Evolutionary conservation across 2,329 filamentous ascomycete genomes (phyloP).

Genomic region (Mariannaea sp.): DNA sequence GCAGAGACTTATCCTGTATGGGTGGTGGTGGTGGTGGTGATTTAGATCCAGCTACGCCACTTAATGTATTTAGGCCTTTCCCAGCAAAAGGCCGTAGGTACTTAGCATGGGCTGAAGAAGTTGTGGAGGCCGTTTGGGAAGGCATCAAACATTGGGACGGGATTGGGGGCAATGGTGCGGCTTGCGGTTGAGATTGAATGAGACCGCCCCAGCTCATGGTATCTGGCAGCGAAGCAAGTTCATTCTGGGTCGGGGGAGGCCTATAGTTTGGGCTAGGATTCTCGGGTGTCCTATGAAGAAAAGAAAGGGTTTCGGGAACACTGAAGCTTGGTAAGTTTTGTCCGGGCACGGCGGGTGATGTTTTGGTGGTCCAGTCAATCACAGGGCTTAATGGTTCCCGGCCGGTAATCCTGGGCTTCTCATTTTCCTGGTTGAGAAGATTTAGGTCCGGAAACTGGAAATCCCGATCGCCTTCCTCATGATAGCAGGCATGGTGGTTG

Average conservation of each 20-base stretch:
- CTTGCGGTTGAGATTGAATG: conserved; percentile 46
- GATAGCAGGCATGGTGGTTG: conserved; percentile 65
- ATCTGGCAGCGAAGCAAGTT: conserved; percentile 53
- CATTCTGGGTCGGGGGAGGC: conserved; percentile 25
- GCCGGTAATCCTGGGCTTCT: conserved; percentile 50
- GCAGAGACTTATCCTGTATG: conserved; percentile 39
- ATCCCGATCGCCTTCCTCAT: conserved; percentile 52
- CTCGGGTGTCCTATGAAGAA: conserved; percentile 41
- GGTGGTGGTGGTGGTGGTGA: conserved; percentile 40
- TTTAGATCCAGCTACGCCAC: conserved; percentile 40
- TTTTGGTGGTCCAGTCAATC: conserved; percentile 52
- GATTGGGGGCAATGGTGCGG: conserved; percentile 49
- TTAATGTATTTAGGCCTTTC: conserved; percentile 59
- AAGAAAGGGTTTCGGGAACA: conserved; percentile 40
- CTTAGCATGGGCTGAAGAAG: conserved; percentile 54
- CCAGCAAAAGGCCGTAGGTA: conserved; percentile 62
- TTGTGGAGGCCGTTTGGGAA: conserved; percentile 58
- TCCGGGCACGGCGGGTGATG: conserved; percentile 43
- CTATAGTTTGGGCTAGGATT: conserved; percentile 26
- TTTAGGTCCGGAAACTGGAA: conserved; percentile 33
- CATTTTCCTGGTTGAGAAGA: conserved; percentile 56
- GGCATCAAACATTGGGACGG: conserved; percentile 56
- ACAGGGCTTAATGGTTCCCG: conserved; percentile 59
- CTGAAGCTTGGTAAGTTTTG: conserved; percentile 50
- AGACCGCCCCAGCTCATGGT: conserved; percentile 58